phyloP scores from a whole-genome alignment of 371 early-diverging fungal species.

The Zopfochytrium polystomum region DNA sequence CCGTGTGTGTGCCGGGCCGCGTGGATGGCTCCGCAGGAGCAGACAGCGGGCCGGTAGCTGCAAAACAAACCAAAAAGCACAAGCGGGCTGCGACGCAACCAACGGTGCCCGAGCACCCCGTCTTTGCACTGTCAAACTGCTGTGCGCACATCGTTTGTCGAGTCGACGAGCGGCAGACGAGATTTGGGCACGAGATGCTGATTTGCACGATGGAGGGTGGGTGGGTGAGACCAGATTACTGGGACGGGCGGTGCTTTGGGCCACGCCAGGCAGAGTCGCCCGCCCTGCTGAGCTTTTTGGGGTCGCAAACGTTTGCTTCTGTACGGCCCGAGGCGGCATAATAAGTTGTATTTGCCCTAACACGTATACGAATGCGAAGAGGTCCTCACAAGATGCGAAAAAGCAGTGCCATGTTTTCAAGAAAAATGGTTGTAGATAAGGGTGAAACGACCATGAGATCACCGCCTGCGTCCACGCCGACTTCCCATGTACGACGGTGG shows the following conservation, averaged over 20 bases:
- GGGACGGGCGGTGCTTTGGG: conserved; percentile 34
- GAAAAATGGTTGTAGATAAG: no score
- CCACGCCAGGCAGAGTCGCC: neutral
- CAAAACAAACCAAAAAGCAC: neutral
- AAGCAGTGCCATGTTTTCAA: no score
- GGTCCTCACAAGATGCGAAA: no score
- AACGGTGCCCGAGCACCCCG: conserved; percentile 2
- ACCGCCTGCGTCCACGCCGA: no score
- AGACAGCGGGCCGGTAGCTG: neutral
- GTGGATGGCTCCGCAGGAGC: neutral
- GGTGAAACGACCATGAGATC: no score
- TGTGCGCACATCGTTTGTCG: conserved; percentile 31
- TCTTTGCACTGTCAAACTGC: conserved; percentile 18
- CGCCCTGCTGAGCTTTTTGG: conserved; percentile 25
- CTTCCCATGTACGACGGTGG: no score
- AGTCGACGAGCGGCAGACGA: conserved; percentile 26
- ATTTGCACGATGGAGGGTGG: conserved; percentile 22
- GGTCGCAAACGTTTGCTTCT: conserved; percentile 21
- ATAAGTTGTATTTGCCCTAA: no score
- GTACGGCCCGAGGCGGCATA: no score
- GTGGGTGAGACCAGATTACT: conserved; percentile 14
- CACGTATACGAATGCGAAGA: no score
- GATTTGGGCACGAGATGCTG: conserved; percentile 30
- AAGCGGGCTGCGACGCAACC: neutral
- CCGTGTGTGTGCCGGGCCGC: conserved; percentile 24